Evolutionary conservation across 129 eudicot genomes (phyloP), one percentile per base, ranked within the genome.

Genomic region (Artemisia argyi): DNA sequence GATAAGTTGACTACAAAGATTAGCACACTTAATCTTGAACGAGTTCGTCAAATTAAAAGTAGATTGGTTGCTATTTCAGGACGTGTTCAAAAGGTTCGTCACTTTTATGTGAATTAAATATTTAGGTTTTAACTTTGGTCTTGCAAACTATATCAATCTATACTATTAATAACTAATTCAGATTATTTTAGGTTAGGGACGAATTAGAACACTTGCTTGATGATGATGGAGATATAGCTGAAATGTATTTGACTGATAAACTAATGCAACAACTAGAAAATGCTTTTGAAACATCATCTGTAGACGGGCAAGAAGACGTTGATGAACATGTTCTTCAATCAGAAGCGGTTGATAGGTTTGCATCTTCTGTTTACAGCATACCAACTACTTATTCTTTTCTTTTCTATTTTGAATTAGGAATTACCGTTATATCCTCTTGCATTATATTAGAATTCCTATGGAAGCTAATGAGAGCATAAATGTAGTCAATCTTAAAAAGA

Each of bases 191-290:
- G 77, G 98, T 89, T 58, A 83, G 98, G 81, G 98, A 92, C 64
- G 98, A 89, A 44, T 72, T 92, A 58, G 98, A 92, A 75, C 90
- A 92, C 67, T 81, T 92, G 72, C 89, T 92, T 35, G 96, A 91
- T 57, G 99, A 95, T 76, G 97, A 95, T 75, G 97, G 87, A 50
- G 97, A 95, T 83, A 90, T 91, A 97, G 99, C 99, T 30, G 99
- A 95, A 78, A 95, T 95, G 99, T 91, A 95, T 76, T 84, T 95
- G 32, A 95, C 99, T 30, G 97, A 95, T 13, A 92, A 92, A 71
- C 24, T 85, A 64, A 69, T 73, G 44, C 87, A 84, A 55, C 86
- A 81, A 71, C 83, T 83, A 30, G 94, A 89, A 49, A 65, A 71
- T 54, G 82, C 89, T 65, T 79, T 87, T 76, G 73, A 54, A 20